Base-by-base conservation (phyloP, 768 basidiomycete species). In the Tylopilus plumbeoviolaceoides region DNA sequence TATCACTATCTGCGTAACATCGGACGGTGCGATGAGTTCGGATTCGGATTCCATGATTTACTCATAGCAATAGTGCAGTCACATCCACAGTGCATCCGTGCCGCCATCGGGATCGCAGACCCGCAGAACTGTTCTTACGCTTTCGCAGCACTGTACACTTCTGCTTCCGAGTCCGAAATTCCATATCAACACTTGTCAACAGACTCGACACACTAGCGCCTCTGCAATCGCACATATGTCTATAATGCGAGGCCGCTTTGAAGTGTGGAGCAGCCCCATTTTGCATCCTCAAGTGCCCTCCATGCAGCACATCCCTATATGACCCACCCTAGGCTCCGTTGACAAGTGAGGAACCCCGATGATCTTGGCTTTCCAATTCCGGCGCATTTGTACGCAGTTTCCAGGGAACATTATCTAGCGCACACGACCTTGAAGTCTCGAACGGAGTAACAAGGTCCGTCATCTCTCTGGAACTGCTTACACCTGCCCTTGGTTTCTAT, bases 21-120 rank as follows among this genome's bases (percentile, higher is more conserved):
- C 59, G 59, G 47, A 46, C 20, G 58, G 40, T 28, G 39, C 46
- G 51, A 36, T 44, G 31, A 18, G 7, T 45, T 54, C 57, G 57
- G 56, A 30, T 28, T 31, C 9, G 21, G 25, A 15, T 10, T 20
- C 7, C 9, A 14, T 36, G 35, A 36, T 14, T 5, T 17, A 8
- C 27, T n/a, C 23, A 23, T 30, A 30, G 2, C 15, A 36, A 30
- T 20, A 18, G 39, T 39, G 12, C 20, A 41, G 40, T 38, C 4
- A 7, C 30, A 30, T 30, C 30, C 8, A 11, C 14, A 9, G 8
- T 21, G 18, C 35, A n/a, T 39, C 15, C 5, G 25, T 25, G 6
- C 43, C 12, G 38, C 38, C 5, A 36, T 30, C 14, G 35, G 21
- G n/a, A n/a, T n/a, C n/a, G n/a, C n/a, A 15, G 35, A 14, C 14